These are phyloP conservation scores for Vickermania spadyakhi DNA, from an alignment of 208 protist species.

Conservation along the genomic window DNA sequence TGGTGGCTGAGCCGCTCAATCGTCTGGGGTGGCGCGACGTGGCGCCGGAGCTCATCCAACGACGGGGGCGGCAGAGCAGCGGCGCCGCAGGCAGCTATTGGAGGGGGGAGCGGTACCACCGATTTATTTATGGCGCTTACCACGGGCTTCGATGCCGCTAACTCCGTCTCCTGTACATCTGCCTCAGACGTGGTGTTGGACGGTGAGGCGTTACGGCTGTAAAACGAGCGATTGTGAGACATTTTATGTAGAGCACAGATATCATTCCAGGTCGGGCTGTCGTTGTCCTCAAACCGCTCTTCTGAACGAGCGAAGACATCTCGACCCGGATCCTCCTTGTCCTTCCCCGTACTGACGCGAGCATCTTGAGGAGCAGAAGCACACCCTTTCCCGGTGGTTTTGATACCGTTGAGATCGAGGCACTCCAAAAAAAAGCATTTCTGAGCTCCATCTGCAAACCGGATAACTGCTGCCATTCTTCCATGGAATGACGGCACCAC, in stretches of 20 bases:
- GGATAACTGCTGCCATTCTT: slow-evolving; percentile 68
- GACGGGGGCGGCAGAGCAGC: background rate
- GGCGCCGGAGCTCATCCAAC: background rate
- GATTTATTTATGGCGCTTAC: too few species aligned
- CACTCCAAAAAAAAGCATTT: slow-evolving; percentile 79
- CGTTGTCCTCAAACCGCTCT: background rate
- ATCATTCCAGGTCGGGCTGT: background rate
- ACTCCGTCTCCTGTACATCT: background rate
- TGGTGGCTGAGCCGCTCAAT: too few species aligned
- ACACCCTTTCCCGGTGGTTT: too few species aligned
- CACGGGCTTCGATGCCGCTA: too few species aligned
- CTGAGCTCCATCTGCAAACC: slow-evolving; percentile 67
- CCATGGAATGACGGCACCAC: slow-evolving; percentile 63
- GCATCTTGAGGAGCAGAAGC: too few species aligned
- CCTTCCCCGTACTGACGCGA: background rate
- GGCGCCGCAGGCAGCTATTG: background rate
- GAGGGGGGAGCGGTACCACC: background rate
- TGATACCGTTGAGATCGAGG: slow-evolving; percentile 19
- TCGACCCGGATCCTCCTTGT: too few species aligned
- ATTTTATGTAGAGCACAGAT: background rate
- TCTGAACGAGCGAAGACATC: background rate
- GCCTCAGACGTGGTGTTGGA: background rate
- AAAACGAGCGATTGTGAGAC: background rate
- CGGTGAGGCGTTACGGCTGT: background rate
- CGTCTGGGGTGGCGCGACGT: background rate